Percentiles rank a stretch among this genome's conserved stretches.
phyloP scores from a whole-genome alignment of 371 early-diverging fungal species.

The Rhizopus stolonifer region DNA sequence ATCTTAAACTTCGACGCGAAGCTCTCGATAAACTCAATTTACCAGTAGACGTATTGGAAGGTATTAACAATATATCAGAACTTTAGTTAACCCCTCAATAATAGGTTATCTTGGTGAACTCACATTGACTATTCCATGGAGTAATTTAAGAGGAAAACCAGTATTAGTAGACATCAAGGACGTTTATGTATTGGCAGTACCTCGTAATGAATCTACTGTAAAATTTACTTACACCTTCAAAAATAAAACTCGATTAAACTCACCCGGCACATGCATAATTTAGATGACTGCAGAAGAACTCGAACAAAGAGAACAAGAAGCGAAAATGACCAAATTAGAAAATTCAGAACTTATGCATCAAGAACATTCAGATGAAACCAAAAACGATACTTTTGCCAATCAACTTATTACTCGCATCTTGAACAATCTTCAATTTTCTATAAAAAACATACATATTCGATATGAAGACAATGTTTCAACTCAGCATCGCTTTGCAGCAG shows the following conservation, averaged over 20 bases:
- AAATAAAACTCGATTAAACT: background rate
- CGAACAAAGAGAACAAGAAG: slow-evolving; percentile 72
- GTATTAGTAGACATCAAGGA: slow-evolving; percentile 87
- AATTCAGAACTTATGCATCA: slow-evolving; percentile 68
- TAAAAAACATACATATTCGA: slow-evolving; percentile 93
- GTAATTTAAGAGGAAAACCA: slow-evolving; percentile 91
- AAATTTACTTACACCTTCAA: no score
- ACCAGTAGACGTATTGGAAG: slow-evolving; percentile 92
- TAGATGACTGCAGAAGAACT: slow-evolving; percentile 82
- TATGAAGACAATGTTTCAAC: slow-evolving; percentile 88
- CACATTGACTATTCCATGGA: slow-evolving; percentile 94
- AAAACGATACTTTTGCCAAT: slow-evolving; percentile 76
- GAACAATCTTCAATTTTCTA: slow-evolving; percentile 93
- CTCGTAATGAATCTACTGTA: slow-evolving; percentile 75
- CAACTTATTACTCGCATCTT: slow-evolving; percentile 91
- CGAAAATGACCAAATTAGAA: slow-evolving; percentile 83
- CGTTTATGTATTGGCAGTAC: slow-evolving; percentile 85
- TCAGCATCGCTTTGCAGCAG: slow-evolving; percentile 83
- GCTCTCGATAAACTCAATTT: slow-evolving; percentile 92
- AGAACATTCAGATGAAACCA: slow-evolving; percentile 55
- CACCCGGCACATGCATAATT: background rate
- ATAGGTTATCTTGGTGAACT: slow-evolving; percentile 91
- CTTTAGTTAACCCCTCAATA: no score
- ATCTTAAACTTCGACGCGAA: slow-evolving; percentile 85
- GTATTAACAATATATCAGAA: no score